A percentile compares a stretch with the other conserved stretches of the same genome.
phyloP scores from a whole-genome alignment of 257 asterid genomes.

The Paulownia fortunei region DNA sequence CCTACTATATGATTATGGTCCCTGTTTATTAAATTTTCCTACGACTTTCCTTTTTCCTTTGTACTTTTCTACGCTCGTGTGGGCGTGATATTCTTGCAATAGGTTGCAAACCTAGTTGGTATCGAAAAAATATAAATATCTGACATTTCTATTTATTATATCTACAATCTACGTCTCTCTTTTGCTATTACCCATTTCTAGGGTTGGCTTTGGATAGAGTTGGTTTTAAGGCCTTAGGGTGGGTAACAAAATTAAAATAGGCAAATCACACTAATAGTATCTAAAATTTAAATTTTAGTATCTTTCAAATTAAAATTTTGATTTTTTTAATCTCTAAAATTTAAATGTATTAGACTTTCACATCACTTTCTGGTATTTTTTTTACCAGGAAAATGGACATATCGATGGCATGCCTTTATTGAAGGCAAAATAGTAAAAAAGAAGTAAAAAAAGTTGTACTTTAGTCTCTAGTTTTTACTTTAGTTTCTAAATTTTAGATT shows the following conservation, averaged over 20 bases:
- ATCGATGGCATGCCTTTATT: too few relatives aligned
- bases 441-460: too few relatives aligned
- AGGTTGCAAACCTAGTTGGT: neutral
- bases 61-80: too few relatives aligned
- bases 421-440: too few relatives aligned
- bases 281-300: neutral
- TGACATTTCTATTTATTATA: neutral
- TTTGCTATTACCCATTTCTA: neutral
- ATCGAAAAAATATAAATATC: neutral
- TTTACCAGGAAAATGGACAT: too few relatives aligned
- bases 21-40: neutral
- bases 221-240: neutral
- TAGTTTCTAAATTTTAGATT: too few relatives aligned
- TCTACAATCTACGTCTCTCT: neutral
- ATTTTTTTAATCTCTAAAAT: neutral
- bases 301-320: neutral
- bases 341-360: too few relatives aligned
- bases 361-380: neutral
- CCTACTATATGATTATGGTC: neutral
- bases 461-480: too few relatives aligned
- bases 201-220: neutral
- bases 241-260: neutral
- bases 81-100: too few relatives aligned
- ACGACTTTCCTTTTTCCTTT: too few relatives aligned
- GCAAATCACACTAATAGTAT: neutral